Evolutionary conservation across 306 rosid species (phyloP).

Genomic region (Pyrus bretschneideri): DNA sequence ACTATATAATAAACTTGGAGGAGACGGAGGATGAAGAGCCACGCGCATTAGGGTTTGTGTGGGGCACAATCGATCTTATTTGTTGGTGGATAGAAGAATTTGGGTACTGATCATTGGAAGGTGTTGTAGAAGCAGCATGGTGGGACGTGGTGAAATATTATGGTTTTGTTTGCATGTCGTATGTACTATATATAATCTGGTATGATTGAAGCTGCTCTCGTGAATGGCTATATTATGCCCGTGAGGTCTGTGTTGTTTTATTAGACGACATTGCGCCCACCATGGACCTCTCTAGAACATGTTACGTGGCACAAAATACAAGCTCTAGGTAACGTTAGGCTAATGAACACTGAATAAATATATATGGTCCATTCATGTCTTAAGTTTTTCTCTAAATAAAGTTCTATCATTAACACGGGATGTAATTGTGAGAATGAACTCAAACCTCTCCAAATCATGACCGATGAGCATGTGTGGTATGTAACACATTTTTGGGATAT

Average conservation of each 20-base stretch:
- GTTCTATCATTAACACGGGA: no score
- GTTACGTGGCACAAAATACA: neutral
- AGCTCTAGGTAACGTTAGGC: no score
- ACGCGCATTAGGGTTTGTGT: neutral
- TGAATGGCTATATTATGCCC: constrained; percentile 11
- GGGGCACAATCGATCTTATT: neutral
- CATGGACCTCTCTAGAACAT: neutral
- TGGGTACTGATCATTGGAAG: no score
- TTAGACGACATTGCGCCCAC: constrained; percentile 18
- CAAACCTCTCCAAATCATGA: no score
- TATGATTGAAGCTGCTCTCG: constrained; percentile 3
- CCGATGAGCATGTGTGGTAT: no score
- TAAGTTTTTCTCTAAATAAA: no score
- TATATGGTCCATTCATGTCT: no score
- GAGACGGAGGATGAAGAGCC: neutral
- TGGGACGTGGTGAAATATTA: neutral
- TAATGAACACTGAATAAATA: no score
- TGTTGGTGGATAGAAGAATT: no score
- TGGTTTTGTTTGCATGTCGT: neutral
- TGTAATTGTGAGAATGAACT: no score
- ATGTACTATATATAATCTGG: neutral
- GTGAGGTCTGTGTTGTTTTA: constrained; percentile 15
- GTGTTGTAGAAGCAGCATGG: no score
- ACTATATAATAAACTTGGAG: neutral
- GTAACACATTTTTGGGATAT: no score